Evolutionary conservation across 306 rosid genomes (phyloP), one percentile per base, ranked within the genome.

Genomic region (Lathyrus sativus): DNA sequence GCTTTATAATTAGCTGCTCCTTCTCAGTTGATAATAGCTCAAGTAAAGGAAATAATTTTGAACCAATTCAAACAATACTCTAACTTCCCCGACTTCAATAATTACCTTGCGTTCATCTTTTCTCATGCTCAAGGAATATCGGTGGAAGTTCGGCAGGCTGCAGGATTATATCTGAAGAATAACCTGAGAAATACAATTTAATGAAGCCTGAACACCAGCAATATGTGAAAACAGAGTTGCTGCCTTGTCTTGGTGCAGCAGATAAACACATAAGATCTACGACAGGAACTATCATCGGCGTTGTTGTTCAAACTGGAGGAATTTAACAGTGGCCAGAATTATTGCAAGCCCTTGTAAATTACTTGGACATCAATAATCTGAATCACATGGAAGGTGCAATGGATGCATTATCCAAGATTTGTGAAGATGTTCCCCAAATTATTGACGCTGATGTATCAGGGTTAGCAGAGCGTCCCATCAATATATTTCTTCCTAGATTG

Each of bases 381-480:
- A 90, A 80, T 81, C 99, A 88, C 80, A 88, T 95, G 99, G 99
- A 95, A 87, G 99, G 99, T 60, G 99, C 97, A 46, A 95, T 95
- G 99, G 99, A 95, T 76, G 91, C 97, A 11, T 85, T 95, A 65
- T 95, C 97, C 68, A 95, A 95, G 99, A 89, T 95, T 41, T 95
- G 99, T 80, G 99, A 95, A 83, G 99, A 95, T 81, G 78, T 89
- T 85, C 99, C 99, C 18, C 97, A 95, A 83, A 73, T 85, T 74
- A 97, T 95, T 77, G 97, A 95, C 77, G 71, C 88, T 37, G 99
- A 91, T 69, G 82, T 91, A 73, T 86, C 97, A 11, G 99, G 99
- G 42, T 88, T 95, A 86, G 62, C 99, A 73, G 99, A 95, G 75
- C 92, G 97, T 45, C 99, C 99, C 22, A 87, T 95, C 72, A 83